Percentiles rank a stretch among this genome's conserved stretches.
Conservation (phyloP, 2,329 filamentous ascomycete genomes). For the Scleromitrula shiraiana region DNA sequence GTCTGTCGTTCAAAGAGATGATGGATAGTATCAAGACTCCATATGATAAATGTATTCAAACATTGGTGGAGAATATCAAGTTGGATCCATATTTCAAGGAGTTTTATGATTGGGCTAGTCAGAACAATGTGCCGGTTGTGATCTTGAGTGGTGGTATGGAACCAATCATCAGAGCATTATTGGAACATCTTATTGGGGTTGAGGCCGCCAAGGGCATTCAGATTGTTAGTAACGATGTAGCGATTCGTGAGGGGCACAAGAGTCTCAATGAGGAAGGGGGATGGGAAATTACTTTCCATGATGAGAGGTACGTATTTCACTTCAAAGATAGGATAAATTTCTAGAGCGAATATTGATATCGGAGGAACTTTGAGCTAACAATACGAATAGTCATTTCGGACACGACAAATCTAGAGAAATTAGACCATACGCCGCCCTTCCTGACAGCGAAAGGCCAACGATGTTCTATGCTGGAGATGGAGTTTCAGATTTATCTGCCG, state of each 20-base stretch:
- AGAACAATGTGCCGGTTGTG: slow-evolving; percentile 83
- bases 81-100: slow-evolving; percentile 82
- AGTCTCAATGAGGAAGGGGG: slow-evolving; percentile 70
- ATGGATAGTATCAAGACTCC: slow-evolving; percentile 77
- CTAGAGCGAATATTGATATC: background rate
- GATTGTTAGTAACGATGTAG: slow-evolving; percentile 82
- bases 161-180: slow-evolving; percentile 77
- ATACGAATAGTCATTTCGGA: slow-evolving; percentile 52
- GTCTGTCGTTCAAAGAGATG: slow-evolving; percentile 86
- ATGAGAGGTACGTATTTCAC: slow-evolving; percentile 55
- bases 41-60: slow-evolving; percentile 72
- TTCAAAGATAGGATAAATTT: too few relatives aligned
- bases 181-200: slow-evolving; percentile 71
- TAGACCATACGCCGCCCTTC: slow-evolving; percentile 72
- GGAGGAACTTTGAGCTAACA: background rate
- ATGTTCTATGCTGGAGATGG: slow-evolving; percentile 96
- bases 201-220: slow-evolving; percentile 68
- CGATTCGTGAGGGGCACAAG: slow-evolving; percentile 53
- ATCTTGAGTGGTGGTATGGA: slow-evolving; percentile 90
- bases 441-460: slow-evolving; percentile 60
- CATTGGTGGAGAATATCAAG: slow-evolving; percentile 73
- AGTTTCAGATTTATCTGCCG: slow-evolving; percentile 85
- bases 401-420: slow-evolving; percentile 95
- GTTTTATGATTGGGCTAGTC: slow-evolving; percentile 77
- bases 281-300: slow-evolving; percentile 84